Evolutionary conservation across 805 yeast species (phyloP), one percentile per base, ranked within the genome.

Genomic region (Cyberlindnera galapagoensis): DNA sequence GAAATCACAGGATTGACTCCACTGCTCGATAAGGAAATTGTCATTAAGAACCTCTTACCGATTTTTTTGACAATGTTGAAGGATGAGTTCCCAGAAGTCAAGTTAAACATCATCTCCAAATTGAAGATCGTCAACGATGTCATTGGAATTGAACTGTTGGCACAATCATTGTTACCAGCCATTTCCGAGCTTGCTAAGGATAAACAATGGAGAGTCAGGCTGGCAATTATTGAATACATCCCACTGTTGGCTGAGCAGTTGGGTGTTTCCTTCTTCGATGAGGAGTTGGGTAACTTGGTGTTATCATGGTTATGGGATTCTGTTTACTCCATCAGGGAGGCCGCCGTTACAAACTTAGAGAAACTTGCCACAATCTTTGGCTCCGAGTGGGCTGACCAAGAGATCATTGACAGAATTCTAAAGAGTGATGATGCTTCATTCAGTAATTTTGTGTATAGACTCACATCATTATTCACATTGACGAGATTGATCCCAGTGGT

Each of bases 271-370:
- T 87, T 90, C 52, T 92, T 92, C 61, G 92, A 92, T 58, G 83
- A 85, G 55, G 95, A 88, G 50, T 68, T 92, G 44, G 87, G 94
- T 42, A 79, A 83, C 30, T 67, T 92, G 47, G 92, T 96, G 51
- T 74, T 92, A 74, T 82, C 88, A n/a, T 92, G 98, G 97, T 67
- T 92, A 44, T 88, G 97, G 95, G 99, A 92, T 62, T 83, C 88
- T 5, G 98, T 92, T 24, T 92, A 76, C 61, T 88, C 97, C 5
- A 88, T 92, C 40, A 78, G 99, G 60, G 94, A 86, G 45, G 98
- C 98, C 8, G 97, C 97, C 1, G 94, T 92, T 20, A 64, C 67
- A 35, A 92, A 88, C 57, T 65, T 92, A 46, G 78, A 73, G 45
- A 78, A 80, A 46, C 67, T 92, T 48, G 78, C 96, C 5, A 74